phyloP scores from a whole-genome alignment of 345 rosid species.

The Garcia nutans region DNA sequence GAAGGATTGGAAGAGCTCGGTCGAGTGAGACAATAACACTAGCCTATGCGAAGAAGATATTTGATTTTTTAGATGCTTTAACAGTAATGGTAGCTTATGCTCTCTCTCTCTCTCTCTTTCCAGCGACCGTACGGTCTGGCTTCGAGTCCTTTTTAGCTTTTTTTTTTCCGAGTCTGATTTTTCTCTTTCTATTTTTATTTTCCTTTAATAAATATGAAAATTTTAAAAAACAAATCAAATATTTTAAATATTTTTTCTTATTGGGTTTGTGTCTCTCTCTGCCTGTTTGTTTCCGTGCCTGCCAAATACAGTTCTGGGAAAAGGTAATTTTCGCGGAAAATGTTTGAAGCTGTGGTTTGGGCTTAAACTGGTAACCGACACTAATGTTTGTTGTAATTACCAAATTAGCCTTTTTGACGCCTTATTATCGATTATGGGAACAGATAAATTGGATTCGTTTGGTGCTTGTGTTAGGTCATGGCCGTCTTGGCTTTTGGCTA shows the following conservation, averaged over 20 bases:
- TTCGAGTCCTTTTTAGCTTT: neutral
- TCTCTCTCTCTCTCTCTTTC: neutral
- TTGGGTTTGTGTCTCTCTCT: neutral
- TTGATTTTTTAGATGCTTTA: neutral
- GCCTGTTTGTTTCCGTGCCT: constrained; percentile 21
- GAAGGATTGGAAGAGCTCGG: neutral
- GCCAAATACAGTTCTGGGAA: constrained; percentile 22
- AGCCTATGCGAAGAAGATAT: constrained; percentile 1
- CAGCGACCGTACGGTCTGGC: constrained; percentile 1
- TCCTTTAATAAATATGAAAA: neutral
- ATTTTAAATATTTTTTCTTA: neutral
- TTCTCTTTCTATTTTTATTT: neutral
- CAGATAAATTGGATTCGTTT: neutral
- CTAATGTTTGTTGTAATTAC: constrained; percentile 8
- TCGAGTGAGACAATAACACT: neutral
- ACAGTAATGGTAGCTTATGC: neutral
- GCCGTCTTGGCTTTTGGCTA: neutral
- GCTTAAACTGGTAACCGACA: constrained; percentile 37
- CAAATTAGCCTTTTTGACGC: neutral
- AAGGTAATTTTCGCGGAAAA: constrained; percentile 24
- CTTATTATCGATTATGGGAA: neutral
- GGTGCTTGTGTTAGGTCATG: too few relatives aligned
- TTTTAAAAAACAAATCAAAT: too few relatives aligned
- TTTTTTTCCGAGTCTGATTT: neutral
- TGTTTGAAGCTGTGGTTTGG: neutral